Base-by-base conservation (phyloP, 805 yeast genomes). In the Ogataea methanolica region DNA sequence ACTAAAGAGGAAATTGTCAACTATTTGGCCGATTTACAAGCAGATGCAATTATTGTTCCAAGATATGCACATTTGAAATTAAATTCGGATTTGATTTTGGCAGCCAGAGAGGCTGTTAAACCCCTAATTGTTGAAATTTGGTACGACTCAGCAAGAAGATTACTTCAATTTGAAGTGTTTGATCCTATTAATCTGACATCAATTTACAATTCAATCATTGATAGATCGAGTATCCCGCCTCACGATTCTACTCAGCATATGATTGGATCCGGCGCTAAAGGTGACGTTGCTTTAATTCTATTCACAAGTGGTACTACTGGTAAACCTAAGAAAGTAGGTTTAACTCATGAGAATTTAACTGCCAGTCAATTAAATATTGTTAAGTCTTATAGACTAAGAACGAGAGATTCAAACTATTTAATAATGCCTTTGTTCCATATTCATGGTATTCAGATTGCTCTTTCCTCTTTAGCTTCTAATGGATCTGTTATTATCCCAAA, bases 371-470 rank as follows among this genome's bases (percentile, higher is more conserved):
- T 62, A 23, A 84, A 84, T 68, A 82, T 84, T 50, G 66, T 75
- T 3, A 70, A 73, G 48, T 81, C 88, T 3, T 84, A 84, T 62
- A 68, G 71, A 26, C 63, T 84, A 42, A 62, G 75, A 3, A 47
- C 67, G 0, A 48, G 57, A 14, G 91, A 84, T 59, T 62, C 75
- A 31, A 71, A 84, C 2, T 83, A 82, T 57, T 64, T 84, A 39
- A 88, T 84, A 23, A 84, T 84, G 91, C 91, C 91, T 1, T 65
- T 84, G 36, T 84, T 84, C 72, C 91, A 84, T 58, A 89, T 84
- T 34, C 91, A 84, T 60, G 91, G 91, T 0, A 67, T 84, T 42
- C 85, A 86, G 48, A 87, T 85, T 0, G 65, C 83, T 26, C 57
- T 84, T 41, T 78, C 86, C 0, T 79, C 89, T 0, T 69, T 83